Evolutionary conservation across 805 yeast species (phyloP), one percentile per base, ranked within the genome.

Genomic region (Cyberlindnera mycetangii): DNA sequence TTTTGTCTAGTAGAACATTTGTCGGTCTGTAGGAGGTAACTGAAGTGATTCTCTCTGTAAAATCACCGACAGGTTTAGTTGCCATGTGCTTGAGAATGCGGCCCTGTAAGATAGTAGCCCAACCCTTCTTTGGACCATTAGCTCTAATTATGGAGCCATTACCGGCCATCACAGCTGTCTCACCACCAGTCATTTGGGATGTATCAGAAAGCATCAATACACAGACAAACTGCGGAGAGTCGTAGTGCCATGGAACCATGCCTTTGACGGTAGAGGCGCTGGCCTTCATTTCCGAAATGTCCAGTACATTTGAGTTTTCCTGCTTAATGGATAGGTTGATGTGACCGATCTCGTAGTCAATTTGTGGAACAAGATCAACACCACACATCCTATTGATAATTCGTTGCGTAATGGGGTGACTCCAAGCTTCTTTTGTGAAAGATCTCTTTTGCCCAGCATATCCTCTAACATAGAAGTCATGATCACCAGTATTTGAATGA

Each of bases 171-270:
- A 78, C 66, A 22, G 74, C 67, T 2, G 83, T 78, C 55, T 78
- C 84, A 38, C 84, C 84, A 22, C 84, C 84, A 57, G 72, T 66
- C 83, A 79, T 78, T 35, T 67, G 61, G 2, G 72, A 49, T 8
- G 85, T 79, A 55, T 78, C 83, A 25, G 79, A 72, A 34, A 79
- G 57, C 85, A 79, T 79, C 49, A 79, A 67, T 12, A 79, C 85
- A 60, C 83, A 79, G 14, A 79, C 83, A 56, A 76, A 78, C 11
- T 83, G 84, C 44, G 76, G 78, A n/a, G 80, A 71, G 56, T 79
- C 85, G 41, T 66, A 59, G 64, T 79, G 85, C 85, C 85, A 79
- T 30, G 78, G 76, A 28, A 78, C 81, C 34, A 78, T 70, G 17
- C 79, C 82, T 10, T 78, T 77, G 40, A 76, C 67, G 8, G 49